Evolutionary conservation across 73 alveolate species (phyloP).

Genomic region (Tetrahymena borealis): DNA sequence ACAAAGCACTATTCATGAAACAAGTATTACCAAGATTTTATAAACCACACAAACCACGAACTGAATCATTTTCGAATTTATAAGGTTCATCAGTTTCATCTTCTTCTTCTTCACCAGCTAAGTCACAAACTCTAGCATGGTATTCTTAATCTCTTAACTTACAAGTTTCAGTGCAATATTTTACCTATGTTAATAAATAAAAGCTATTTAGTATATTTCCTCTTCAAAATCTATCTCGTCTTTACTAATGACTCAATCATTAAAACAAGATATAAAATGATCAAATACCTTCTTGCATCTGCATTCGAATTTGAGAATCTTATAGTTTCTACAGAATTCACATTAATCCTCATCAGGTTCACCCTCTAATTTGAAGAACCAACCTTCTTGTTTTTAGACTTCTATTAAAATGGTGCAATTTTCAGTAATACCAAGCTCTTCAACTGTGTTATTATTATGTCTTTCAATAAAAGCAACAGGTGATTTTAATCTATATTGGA

Average conservation of each 20-base stretch:
- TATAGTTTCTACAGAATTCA: background rate
- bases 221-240: no score
- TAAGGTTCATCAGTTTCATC: slow-evolving; percentile 14
- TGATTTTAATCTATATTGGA: background rate
- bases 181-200: background rate
- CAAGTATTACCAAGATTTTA: slow-evolving; percentile 97
- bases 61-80: background rate
- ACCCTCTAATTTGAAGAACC: background rate
- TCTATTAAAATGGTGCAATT: background rate
- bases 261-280: no score
- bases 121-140: background rate
- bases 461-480: background rate
- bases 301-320: background rate
- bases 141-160: background rate
- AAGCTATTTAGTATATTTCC: no score
- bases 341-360: background rate
- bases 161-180: background rate
- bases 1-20: slow-evolving; percentile 94
- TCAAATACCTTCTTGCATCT: background rate
- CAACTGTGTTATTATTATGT: background rate
- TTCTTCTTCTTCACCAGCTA: slow-evolving; percentile 35
- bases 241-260: no score
- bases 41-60: slow-evolving; percentile 82
- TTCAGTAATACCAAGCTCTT: background rate
- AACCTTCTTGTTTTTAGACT: background rate